phyloP scores from a whole-genome alignment of 2,329 filamentous ascomycete species.

The Gaeumannomyces tritici region DNA sequence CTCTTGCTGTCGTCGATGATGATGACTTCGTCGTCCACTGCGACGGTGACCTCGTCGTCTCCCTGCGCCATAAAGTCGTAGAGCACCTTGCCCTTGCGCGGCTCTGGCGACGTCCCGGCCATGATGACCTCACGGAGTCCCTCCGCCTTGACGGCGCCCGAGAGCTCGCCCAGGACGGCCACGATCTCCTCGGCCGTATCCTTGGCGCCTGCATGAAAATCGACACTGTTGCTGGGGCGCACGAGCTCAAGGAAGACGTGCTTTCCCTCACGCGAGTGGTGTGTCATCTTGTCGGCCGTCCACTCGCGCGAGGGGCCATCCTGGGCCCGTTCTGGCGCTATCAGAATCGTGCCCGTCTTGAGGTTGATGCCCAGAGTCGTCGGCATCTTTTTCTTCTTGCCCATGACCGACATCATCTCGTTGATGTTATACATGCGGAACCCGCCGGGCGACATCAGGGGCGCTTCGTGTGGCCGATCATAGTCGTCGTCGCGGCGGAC shows the following conservation, averaged over 20 bases:
- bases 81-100: conserved; percentile 77
- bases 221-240: conserved; percentile 83
- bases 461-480: conserved; percentile 11
- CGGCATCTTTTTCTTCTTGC: conserved; percentile 96
- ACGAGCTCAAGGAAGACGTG: conserved; percentile 94
- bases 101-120: conserved; percentile 58
- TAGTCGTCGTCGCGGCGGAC: conserved; percentile 22
- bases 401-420: conserved; percentile 95
- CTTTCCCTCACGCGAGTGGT: conserved; percentile 96
- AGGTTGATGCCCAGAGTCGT: conserved; percentile 94
- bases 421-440: conserved; percentile 96
- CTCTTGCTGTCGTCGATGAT: conserved; percentile 85
- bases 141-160: conserved; percentile 76
- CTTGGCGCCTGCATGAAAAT: conserved; percentile 95
- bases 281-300: conserved; percentile 90
- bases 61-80: conserved; percentile 97
- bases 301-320: conserved; percentile 86
- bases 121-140: conserved; percentile 77
- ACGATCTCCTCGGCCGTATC: conserved; percentile 95
- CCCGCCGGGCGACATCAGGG: conserved; percentile 60
- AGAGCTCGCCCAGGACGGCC: conserved; percentile 74
- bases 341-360: conserved; percentile 77
- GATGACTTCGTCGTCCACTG: conserved; percentile 80
- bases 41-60: conserved; percentile 91
- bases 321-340: conserved; percentile 74